A percentile compares a stretch with the other conserved stretches of the same genome.
phyloP scores from a whole-genome alignment of 208 protist genomes.

The Lotmaria passim region DNA sequence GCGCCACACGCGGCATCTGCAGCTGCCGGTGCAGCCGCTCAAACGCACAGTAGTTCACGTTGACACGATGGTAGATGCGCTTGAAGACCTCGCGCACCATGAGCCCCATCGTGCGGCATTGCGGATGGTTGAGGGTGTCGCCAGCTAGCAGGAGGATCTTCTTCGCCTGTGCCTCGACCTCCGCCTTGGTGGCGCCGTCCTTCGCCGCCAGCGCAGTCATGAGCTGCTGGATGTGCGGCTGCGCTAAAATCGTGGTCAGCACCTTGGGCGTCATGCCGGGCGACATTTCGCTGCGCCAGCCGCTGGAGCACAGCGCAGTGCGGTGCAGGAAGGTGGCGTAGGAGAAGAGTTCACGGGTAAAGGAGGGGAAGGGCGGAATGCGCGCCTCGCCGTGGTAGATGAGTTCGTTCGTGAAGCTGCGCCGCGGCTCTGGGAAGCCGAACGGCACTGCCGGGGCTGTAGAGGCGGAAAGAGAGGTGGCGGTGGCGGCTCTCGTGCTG shows the following conservation, averaged over 20 bases:
- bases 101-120: slow-evolving; percentile 59
- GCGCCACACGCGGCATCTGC: slow-evolving; percentile 46
- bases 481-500: no score
- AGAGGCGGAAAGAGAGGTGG: no score
- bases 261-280: slow-evolving; percentile 65
- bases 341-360: slow-evolving; percentile 32
- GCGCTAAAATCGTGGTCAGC: slow-evolving; percentile 53
- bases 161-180: slow-evolving; percentile 56
- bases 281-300: slow-evolving; percentile 35
- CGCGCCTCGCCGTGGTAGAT: slow-evolving; percentile 43
- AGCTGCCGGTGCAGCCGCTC: slow-evolving; percentile 57
- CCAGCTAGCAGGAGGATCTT: slow-evolving; percentile 77
- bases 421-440: slow-evolving; percentile 50
- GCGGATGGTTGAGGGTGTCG: slow-evolving; percentile 70
- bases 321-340: slow-evolving; percentile 50
- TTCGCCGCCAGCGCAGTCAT: slow-evolving; percentile 50
- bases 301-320: slow-evolving; percentile 50
- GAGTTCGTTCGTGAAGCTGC: slow-evolving; percentile 67
- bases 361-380: slow-evolving; percentile 43
- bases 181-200: slow-evolving; percentile 38
- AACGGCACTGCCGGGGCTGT: slow-evolving; percentile 1
- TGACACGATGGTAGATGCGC: slow-evolving; percentile 70
- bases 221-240: slow-evolving; percentile 56
- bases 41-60: slow-evolving; percentile 64
- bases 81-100: slow-evolving; percentile 64